These are phyloP conservation scores for Bipolaris zeicola DNA, from an alignment of 2,329 filamentous ascomycete genomes.

Conservation along the genomic window DNA sequence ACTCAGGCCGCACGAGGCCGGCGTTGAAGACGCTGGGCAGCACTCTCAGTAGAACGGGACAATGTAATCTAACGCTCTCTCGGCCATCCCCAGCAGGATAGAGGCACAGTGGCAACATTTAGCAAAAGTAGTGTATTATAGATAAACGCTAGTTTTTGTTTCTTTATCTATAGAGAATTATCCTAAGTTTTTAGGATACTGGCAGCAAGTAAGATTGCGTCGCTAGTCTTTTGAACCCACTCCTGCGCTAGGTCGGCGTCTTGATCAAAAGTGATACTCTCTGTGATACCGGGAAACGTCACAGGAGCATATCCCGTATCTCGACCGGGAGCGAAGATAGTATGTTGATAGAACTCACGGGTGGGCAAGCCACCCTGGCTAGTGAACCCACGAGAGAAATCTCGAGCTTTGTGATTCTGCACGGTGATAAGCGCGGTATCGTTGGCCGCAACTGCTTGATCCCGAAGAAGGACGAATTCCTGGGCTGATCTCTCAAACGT, in stretches of 20 bases:
- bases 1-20: too few relatives aligned
- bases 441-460: constrained; percentile 34
- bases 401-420: constrained; percentile 54
- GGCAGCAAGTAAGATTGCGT: constrained; percentile 41
- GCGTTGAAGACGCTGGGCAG: too few relatives aligned
- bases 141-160: too few relatives aligned
- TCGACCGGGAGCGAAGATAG: constrained; percentile 55
- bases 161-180: too few relatives aligned
- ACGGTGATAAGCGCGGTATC: constrained; percentile 38
- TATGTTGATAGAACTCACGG: constrained; percentile 54
- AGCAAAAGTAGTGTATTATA: too few relatives aligned
- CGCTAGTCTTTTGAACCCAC: constrained; percentile 45
- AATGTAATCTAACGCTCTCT: too few relatives aligned
- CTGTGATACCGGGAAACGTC: constrained; percentile 47
- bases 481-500: constrained; percentile 41
- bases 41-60: too few relatives aligned
- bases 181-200: constrained; percentile 40
- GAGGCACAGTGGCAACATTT: not conserved
- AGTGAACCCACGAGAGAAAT: constrained; percentile 55
- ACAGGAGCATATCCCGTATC: constrained; percentile 49
- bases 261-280: constrained; percentile 43
- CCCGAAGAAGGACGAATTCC: constrained; percentile 38
- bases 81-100: too few relatives aligned
- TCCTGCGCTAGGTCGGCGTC: constrained; percentile 39
- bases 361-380: constrained; percentile 54